A percentile compares a stretch with the other conserved stretches of the same genome.
These are phyloP conservation scores for Ascochyta lentis DNA, from an alignment of 2,329 filamentous ascomycete species.

Conservation along the genomic window DNA sequence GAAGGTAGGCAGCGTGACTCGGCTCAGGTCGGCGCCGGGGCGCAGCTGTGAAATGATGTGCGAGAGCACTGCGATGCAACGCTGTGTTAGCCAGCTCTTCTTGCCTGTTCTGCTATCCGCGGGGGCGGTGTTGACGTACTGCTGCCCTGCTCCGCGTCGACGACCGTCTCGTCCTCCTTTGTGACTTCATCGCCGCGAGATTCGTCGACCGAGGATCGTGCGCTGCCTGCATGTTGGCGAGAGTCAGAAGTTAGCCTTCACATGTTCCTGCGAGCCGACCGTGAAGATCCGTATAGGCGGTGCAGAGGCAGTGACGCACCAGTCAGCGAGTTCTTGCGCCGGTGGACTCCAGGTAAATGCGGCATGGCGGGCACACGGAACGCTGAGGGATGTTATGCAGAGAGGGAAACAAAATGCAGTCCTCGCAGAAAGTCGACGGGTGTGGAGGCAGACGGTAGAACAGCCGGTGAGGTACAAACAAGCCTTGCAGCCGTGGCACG, in stretches of 20 bases:
- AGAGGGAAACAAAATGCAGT: background rate
- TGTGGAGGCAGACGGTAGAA: constrained; percentile 13
- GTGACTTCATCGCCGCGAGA: constrained; percentile 45
- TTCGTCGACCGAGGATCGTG: constrained; percentile 52
- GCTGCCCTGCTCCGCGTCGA: constrained; percentile 94
- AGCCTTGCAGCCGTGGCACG: constrained; percentile 23
- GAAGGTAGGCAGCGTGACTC: constrained; percentile 94
- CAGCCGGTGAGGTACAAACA: constrained; percentile 21
- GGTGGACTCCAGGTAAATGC: constrained; percentile 34
- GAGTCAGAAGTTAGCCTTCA: constrained; percentile 24
- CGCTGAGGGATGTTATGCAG: background rate
- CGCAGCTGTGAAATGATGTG: constrained; percentile 98
- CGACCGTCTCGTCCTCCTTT: constrained; percentile 74
- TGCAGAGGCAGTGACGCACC: constrained; percentile 33
- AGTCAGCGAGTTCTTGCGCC: constrained; percentile 35
- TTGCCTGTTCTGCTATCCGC: background rate
- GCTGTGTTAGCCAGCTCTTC: constrained; percentile 23
- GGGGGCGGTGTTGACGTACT: constrained; percentile 61
- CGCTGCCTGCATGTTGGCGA: constrained; percentile 40
- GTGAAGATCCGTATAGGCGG: constrained; percentile 12
- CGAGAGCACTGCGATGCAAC: constrained; percentile 72
- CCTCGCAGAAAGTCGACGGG: background rate
- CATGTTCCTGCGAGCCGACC: background rate
- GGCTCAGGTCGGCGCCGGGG: constrained; percentile 91
- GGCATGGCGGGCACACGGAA: constrained; percentile 47